Base-by-base conservation (phyloP, 805 yeast species). In the Kuraishia floccosa region DNA sequence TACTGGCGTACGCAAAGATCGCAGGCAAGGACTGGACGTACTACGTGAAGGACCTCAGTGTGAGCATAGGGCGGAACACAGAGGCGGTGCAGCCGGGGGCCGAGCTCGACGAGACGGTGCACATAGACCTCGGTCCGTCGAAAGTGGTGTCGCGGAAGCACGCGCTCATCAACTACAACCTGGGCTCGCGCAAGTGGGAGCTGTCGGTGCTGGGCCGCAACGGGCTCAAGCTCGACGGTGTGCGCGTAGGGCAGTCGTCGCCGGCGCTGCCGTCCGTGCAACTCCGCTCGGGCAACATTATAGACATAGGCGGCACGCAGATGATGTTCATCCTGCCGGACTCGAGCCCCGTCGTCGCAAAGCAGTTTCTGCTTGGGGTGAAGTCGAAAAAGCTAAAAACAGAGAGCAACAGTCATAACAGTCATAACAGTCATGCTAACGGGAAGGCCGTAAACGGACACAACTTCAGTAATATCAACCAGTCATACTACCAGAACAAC, bases 301-400 rank as follows among this genome's bases (percentile, higher is more conserved):
- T 91, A 35, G 99, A 91, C 46, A 76, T 91, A 28, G 97, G 97
- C 12, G 96, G 96, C 5, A 86, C 95, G 8, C 97, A 91, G 56
- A 91, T 91, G 97, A 89, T 91, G 94, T 91, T 91, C 50, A 91
- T 91, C 24, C 62, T 91, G 41, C 99, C 99, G 2, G 96, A 87
- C 50, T 75, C 83, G 4, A 72, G 74, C 9, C 95, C 96, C 3
- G 58, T 56, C 21, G 65, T 87, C 6, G 69, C 81, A 38, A 64
- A 54, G 26, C 56, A 57, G 29, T 61, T 71, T 50, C 49, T 66
- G 33, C 42, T 49, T 26, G 49, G 54, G 30, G 54, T 69, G 25
- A 46, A 44, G 28, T 39, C 39, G 22, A 50, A 51, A 27, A 39
- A 44, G 23, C 42, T 45, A 20, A 31, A 21, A 11, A 24, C 24